Conservation (phyloP, 371 early-diverging fungal species). For the Mortierella sp. region DNA sequence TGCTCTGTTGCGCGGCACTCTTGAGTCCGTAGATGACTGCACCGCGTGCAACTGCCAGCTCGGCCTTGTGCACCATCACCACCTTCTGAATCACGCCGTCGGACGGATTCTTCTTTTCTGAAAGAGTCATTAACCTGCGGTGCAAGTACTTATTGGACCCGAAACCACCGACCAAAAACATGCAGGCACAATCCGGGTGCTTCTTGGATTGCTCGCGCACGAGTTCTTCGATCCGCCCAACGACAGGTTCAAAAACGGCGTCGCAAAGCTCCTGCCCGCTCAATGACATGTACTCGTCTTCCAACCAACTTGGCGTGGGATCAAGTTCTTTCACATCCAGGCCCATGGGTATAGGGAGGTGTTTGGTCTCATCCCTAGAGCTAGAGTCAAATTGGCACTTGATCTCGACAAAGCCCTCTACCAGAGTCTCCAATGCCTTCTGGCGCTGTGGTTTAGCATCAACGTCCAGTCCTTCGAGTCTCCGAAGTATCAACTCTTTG, state of each 20-base stretch:
- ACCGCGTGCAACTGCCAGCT: slow-evolving; percentile 50
- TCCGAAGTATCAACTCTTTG: slow-evolving; percentile 24
- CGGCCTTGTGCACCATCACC: slow-evolving; percentile 30
- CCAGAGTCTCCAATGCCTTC: slow-evolving; percentile 49
- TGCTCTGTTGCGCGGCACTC: slow-evolving; percentile 43
- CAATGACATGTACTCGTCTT: slow-evolving; percentile 53
- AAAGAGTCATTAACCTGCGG: slow-evolving; percentile 58
- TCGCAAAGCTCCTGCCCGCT: slow-evolving; percentile 42
- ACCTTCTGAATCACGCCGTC: not conserved
- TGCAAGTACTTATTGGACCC: slow-evolving; percentile 69
- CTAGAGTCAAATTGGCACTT: slow-evolving; percentile 46
- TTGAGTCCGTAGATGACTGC: slow-evolving; percentile 54
- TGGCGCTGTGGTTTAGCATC: slow-evolving; percentile 44
- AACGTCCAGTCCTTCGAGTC: slow-evolving; percentile 28
- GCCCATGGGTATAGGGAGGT: slow-evolving; percentile 47
- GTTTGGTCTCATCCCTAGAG: slow-evolving; percentile 38
- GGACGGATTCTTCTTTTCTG: no score
- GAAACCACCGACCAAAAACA: slow-evolving; percentile 71
- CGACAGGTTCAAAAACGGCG: slow-evolving; percentile 68
- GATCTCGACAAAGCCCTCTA: slow-evolving; percentile 48
- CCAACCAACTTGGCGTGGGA: slow-evolving; percentile 44
- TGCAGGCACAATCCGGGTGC: slow-evolving; percentile 62
- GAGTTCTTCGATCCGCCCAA: slow-evolving; percentile 61
- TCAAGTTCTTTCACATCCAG: slow-evolving; percentile 39
- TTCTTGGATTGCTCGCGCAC: slow-evolving; percentile 61